phyloP scores from a whole-genome alignment of 2,329 filamentous ascomycete species.

The Penicillium sp. region DNA sequence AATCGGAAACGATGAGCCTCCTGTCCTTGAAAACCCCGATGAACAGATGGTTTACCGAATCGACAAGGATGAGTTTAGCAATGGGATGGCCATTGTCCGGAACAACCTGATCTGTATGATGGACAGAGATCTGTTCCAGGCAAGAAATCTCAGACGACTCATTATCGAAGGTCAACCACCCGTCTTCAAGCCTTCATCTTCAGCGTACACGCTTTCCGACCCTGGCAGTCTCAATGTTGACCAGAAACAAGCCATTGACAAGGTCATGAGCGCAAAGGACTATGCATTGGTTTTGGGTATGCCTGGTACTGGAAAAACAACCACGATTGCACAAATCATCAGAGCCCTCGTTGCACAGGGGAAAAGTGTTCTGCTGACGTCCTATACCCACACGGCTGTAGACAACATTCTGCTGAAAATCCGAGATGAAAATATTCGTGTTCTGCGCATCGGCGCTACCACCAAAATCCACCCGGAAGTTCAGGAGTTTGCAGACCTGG shows the following conservation, averaged over 20 bases:
- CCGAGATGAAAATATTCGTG: constrained; percentile 70
- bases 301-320: constrained; percentile 98
- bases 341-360: constrained; percentile 81
- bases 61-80: constrained; percentile 98
- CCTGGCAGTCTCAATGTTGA: constrained; percentile 72
- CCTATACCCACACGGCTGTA: constrained; percentile 95
- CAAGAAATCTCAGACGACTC: constrained; percentile 70
- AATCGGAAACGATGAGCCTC: constrained; percentile 57
- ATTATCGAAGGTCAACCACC: constrained; percentile 76
- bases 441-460: constrained; percentile 79
- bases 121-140: constrained; percentile 70
- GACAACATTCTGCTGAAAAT: constrained; percentile 98
- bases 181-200: constrained; percentile 65
- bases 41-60: constrained; percentile 69
- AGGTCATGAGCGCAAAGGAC: constrained; percentile 92
- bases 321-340: constrained; percentile 96
- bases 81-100: constrained; percentile 90
- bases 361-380: constrained; percentile 89
- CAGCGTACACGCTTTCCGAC: constrained; percentile 61
- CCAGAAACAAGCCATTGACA: constrained; percentile 80
- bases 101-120: constrained; percentile 94
- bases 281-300: constrained; percentile 97
- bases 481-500: constrained; percentile 77
- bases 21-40: constrained; percentile 40
- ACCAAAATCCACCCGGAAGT: constrained; percentile 88